phyloP scores from a whole-genome alignment of 192 early-diverging fungal genomes.

The Haplosporangium gracile region DNA sequence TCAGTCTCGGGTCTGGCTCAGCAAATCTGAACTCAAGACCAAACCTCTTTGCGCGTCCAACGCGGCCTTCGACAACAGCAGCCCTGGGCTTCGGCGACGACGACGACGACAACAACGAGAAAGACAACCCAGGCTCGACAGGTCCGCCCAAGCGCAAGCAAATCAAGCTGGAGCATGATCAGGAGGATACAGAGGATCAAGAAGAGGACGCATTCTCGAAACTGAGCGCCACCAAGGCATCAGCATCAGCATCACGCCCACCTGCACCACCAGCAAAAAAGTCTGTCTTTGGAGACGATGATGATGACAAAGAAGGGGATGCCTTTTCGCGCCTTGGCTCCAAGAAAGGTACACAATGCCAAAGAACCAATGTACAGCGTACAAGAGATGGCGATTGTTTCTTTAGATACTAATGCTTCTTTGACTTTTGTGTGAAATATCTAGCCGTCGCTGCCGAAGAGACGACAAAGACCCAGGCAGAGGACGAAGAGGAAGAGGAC shows the following conservation, averaged over 20 bases:
- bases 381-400: background rate
- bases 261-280: conserved; percentile 38
- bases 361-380: too few species aligned
- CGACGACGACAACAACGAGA: conserved; percentile 4
- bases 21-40: conserved; percentile 7
- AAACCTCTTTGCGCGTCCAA: conserved; percentile 30
- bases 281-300: conserved; percentile 38
- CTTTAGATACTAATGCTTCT: background rate
- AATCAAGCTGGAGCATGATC: conserved; percentile 30
- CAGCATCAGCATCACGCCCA: conserved; percentile 13
- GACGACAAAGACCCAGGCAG: conserved; percentile 31
- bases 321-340: conserved; percentile 17
- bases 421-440: background rate
- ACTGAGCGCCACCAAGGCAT: background rate
- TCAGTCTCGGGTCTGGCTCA: conserved; percentile 24
- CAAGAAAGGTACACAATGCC: conserved; percentile 33
- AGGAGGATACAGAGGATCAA: conserved; percentile 29
- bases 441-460: conserved; percentile 29
- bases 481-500: conserved; percentile 67
- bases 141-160: conserved; percentile 42
- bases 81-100: conserved; percentile 47
- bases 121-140: background rate
- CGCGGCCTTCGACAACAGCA: conserved; percentile 15
- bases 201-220: conserved; percentile 37
- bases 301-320: conserved; percentile 58